A percentile compares a stretch with the other conserved stretches of the same genome.
Evolutionary conservation across 1,284 basidiomycete genomes (phyloP).

Genomic region (Rhodotorula sp.): DNA sequence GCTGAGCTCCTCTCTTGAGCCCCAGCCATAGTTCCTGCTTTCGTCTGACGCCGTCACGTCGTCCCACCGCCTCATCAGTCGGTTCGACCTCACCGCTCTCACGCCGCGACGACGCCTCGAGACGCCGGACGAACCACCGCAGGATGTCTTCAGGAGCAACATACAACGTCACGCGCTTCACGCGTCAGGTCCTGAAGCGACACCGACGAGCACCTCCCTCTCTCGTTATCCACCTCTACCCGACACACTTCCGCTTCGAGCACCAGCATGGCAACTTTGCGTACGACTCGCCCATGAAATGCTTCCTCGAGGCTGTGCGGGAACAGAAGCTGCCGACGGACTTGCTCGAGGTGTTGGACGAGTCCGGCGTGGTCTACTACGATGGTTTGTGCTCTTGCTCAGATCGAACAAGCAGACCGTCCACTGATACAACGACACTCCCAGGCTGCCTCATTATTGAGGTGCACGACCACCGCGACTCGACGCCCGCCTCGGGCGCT

Average conservation of each 20-base stretch:
- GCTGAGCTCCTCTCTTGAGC: no score
- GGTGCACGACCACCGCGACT: conserved; percentile 45
- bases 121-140: neutral
- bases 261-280: conserved; percentile 42
- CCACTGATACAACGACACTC: neutral
- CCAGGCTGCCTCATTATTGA: conserved; percentile 46
- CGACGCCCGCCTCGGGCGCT: conserved; percentile 8
- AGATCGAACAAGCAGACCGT: neutral
- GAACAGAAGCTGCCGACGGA: conserved; percentile 45
- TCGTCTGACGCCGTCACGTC: neutral
- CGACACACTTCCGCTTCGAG: conserved; percentile 45
- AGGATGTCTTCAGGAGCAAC: conserved; percentile 23
- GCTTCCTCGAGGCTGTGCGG: conserved; percentile 44
- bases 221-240: conserved; percentile 45
- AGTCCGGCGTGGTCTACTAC: conserved; percentile 41
- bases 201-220: conserved; percentile 38
- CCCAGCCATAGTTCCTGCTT: neutral
- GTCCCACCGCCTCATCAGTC: neutral
- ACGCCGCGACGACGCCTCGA: neutral
- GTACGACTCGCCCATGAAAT: conserved; percentile 42
- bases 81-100: neutral
- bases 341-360: conserved; percentile 44
- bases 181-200: conserved; percentile 40
- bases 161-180: conserved; percentile 40
- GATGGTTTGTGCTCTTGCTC: conserved; percentile 27